Evolutionary conservation across 2,329 filamentous ascomycete species (phyloP).

Genomic region (Fonsecaea multimorphosa): DNA sequence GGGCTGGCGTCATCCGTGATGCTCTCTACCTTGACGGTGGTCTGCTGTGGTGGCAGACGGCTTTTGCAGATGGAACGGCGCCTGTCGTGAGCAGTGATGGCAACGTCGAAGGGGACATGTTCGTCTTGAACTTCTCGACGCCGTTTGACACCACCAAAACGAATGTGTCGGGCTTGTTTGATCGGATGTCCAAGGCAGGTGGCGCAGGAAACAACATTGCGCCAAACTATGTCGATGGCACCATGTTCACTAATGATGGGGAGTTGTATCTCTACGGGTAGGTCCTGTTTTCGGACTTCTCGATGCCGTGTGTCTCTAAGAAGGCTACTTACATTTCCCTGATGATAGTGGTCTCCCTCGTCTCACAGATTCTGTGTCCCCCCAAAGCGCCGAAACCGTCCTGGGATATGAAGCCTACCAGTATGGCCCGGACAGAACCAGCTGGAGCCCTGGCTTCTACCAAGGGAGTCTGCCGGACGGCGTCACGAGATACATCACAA

Average conservation of each 20-base stretch:
- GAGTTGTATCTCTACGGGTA: conserved; percentile 67
- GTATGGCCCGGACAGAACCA: conserved; percentile 55
- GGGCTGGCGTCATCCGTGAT: conserved; percentile 36
- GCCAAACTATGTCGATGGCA: conserved; percentile 65
- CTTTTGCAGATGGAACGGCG: conserved; percentile 36
- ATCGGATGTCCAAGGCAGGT: conserved; percentile 56
- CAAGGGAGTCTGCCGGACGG: conserved; percentile 49
- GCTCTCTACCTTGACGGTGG: conserved; percentile 37
- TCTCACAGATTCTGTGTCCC: conserved; percentile 45
- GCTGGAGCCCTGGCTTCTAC: conserved; percentile 55
- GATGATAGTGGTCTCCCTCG: conserved; percentile 56
- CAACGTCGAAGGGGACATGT: conserved; percentile 56
- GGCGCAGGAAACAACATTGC: conserved; percentile 51
- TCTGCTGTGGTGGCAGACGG: conserved; percentile 37
- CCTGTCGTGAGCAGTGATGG: conserved; percentile 36
- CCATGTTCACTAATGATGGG: conserved; percentile 68
- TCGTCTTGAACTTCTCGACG: conserved; percentile 64
- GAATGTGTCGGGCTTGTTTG: conserved; percentile 65
- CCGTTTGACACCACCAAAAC: conserved; percentile 58
- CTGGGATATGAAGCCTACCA: conserved; percentile 61
- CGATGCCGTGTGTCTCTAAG: background rate
- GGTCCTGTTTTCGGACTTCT: conserved; percentile 2
- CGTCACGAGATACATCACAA: conserved; percentile 68
- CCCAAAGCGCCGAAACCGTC: conserved; percentile 47
- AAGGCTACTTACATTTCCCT: conserved; percentile 11